Conservation (phyloP, 441 rosid genomes). For the Dalechampia spathulata region DNA sequence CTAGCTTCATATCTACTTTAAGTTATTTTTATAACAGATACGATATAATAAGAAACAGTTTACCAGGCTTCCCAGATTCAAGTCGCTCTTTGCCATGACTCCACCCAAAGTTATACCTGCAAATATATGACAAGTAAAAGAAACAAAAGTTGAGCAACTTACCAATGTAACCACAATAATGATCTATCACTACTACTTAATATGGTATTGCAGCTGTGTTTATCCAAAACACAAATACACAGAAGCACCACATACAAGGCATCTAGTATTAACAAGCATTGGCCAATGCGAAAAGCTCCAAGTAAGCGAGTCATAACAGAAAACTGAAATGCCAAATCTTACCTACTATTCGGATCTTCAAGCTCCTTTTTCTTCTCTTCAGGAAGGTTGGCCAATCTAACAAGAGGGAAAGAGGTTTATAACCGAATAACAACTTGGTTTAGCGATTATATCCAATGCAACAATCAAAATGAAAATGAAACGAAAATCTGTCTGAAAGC, state of each 20-base stretch:
- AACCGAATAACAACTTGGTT: too few relatives aligned
- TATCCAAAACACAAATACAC: too few relatives aligned
- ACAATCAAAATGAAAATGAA: too few relatives aligned
- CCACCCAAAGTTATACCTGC: conserved; percentile 93
- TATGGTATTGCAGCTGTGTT: neutral
- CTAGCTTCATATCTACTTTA: neutral
- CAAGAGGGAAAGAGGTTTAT: conserved; percentile 16
- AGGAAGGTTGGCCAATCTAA: conserved; percentile 77
- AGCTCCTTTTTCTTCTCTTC: conserved; percentile 74
- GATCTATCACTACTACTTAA: neutral
- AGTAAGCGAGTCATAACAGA: neutral
- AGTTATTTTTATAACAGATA: neutral
- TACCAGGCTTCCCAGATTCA: conserved; percentile 94
- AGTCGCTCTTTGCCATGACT: conserved; percentile 96
- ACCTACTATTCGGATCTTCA: conserved; percentile 91
- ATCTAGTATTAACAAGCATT: too few relatives aligned
- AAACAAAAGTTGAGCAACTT: conserved; percentile 1
- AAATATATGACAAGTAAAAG: conserved; percentile 6
- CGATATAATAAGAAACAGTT: conserved; percentile 11
- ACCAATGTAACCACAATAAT: neutral
- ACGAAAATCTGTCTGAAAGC: too few relatives aligned
- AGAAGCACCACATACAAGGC: too few relatives aligned
- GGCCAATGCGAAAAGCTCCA: too few relatives aligned
- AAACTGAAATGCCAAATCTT: conserved; percentile 1
- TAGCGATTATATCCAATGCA: too few relatives aligned